Base-by-base conservation (phyloP, 495 filamentous ascomycete species). In the Cenococcum geophilum region DNA sequence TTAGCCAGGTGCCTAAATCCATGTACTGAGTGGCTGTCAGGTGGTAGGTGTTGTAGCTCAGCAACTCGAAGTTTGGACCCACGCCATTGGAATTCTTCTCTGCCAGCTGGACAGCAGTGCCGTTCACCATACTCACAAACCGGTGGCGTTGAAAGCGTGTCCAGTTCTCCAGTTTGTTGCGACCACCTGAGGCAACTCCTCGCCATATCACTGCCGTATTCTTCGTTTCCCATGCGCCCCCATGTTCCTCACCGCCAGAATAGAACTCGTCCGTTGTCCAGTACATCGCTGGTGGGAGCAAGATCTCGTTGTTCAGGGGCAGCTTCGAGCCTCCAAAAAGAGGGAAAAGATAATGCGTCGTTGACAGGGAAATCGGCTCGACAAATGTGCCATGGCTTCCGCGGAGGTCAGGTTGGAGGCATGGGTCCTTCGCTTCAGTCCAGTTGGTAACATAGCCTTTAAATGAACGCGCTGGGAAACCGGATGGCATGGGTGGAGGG, bases 251-350 rank as follows among this genome's bases (percentile, higher is more conserved):
- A 55, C 79, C 76, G 52, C 84, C 84, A 3, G 78, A 80, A 73
- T 89, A 92, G n/a, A 86, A 82, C 57, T 79, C 74, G 51, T 91
- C 85, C 16, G 88, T 76, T 54, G 81, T 78, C 76, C 85, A 86
- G 73, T 92, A 91, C 86, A 91, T 89, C 57, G 89, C 84, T 1
- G 87, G 85, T 1, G 89, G 89, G 57, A 92, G 86, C 23, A 91
- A 78, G 61, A 92, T 88, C 62, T 92, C 88, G 71, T 89, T 91
- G 75, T 92, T 92, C 61, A 86, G 82, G 50, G 83, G 80, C 48
- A 90, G 76, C 70, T 92, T 92, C 68, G 82, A 89, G 56, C 88
- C 87, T 55, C 88, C 83, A 66, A 93, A 91, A 23, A 92, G 71
- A 0, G 89, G 89, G 34, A 89, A 74, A 32, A 90, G 74, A 22